phyloP scores from a whole-genome alignment of 352 stramenopile genomes.

The Phytophthora multivora region DNA sequence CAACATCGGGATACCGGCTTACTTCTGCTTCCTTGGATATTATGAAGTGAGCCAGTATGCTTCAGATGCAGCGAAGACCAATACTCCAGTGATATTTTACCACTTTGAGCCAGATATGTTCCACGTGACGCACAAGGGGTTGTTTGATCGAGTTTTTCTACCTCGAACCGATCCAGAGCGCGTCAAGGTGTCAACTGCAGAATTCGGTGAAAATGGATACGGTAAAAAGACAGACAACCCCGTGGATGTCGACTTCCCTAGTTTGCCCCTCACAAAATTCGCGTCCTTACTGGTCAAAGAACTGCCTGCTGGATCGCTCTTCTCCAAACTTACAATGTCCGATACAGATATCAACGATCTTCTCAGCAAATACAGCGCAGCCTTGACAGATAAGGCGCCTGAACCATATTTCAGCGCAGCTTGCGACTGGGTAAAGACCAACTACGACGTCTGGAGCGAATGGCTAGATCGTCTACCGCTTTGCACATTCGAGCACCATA shows the following conservation, averaged over 20 bases:
- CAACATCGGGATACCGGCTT: slow-evolving; percentile 57
- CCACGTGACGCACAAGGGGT: slow-evolving; percentile 33
- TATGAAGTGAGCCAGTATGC: slow-evolving; percentile 37
- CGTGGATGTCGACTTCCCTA: slow-evolving; percentile 50
- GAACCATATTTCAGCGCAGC: slow-evolving; percentile 48
- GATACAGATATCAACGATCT: slow-evolving; percentile 48
- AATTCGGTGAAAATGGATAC: slow-evolving; percentile 55
- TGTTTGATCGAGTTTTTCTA: slow-evolving; percentile 47
- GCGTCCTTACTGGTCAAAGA: slow-evolving; percentile 24
- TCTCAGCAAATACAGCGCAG: slow-evolving; percentile 30
- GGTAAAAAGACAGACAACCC: slow-evolving; percentile 46
- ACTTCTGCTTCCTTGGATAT: slow-evolving; percentile 68
- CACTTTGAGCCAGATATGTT: slow-evolving; percentile 60
- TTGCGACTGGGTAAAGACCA: slow-evolving; percentile 58
- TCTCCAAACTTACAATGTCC: slow-evolving; percentile 38
- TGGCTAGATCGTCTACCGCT: slow-evolving; percentile 49
- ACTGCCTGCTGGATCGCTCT: slow-evolving; percentile 22
- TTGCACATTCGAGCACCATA: slow-evolving; percentile 39
- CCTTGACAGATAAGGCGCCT: not conserved
- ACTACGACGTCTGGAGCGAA: slow-evolving; percentile 54
- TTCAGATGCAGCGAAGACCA: slow-evolving; percentile 27
- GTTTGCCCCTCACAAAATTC: slow-evolving; percentile 44
- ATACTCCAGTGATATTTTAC: slow-evolving; percentile 48
- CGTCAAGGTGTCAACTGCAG: slow-evolving; percentile 31
- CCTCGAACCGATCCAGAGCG: slow-evolving; percentile 35